These are phyloP conservation scores for Microbotryomycetes sp. DNA, from an alignment of 1,284 basidiomycete genomes.

Conservation along the genomic window DNA sequence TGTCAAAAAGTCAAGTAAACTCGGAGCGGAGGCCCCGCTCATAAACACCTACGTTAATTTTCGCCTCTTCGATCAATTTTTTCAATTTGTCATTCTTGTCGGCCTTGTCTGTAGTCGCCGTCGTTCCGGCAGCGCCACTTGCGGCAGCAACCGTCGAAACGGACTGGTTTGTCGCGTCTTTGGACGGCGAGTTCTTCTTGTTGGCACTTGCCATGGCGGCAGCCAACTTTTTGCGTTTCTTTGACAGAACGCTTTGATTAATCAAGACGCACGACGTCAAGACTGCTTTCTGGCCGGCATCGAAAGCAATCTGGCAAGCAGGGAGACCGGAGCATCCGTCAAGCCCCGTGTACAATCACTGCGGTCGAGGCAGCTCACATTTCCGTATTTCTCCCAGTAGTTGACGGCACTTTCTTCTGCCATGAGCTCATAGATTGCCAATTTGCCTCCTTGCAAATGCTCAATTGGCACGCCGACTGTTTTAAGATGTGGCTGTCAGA, in stretches of 20 bases:
- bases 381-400: slow-evolving; percentile 97
- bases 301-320: slow-evolving; percentile 73
- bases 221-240: slow-evolving; percentile 18
- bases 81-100: not conserved
- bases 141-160: too few species aligned
- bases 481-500: too few species aligned
- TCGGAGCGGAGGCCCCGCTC: too few species aligned
- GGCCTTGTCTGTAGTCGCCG: slow-evolving; percentile 7
- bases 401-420: slow-evolving; percentile 92
- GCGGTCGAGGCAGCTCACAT: slow-evolving; percentile 43
- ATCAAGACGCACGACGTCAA: slow-evolving; percentile 81
- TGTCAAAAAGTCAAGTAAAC: not conserved
- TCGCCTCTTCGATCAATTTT: slow-evolving; percentile 15
- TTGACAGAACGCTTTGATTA: slow-evolving; percentile 23
- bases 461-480: slow-evolving; percentile 42
- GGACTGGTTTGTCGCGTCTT: too few species aligned
- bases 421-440: slow-evolving; percentile 97
- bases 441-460: slow-evolving; percentile 57
- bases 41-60: slow-evolving; percentile 21
- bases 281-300: slow-evolving; percentile 70
- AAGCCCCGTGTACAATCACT: too few species aligned
- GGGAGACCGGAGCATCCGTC: too few species aligned
- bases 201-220: slow-evolving; percentile 48
- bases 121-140: too few species aligned
- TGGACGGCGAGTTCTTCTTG: too few species aligned